phyloP scores from a whole-genome alignment of 1,284 basidiomycete species.

The Leccinum laetum region DNA sequence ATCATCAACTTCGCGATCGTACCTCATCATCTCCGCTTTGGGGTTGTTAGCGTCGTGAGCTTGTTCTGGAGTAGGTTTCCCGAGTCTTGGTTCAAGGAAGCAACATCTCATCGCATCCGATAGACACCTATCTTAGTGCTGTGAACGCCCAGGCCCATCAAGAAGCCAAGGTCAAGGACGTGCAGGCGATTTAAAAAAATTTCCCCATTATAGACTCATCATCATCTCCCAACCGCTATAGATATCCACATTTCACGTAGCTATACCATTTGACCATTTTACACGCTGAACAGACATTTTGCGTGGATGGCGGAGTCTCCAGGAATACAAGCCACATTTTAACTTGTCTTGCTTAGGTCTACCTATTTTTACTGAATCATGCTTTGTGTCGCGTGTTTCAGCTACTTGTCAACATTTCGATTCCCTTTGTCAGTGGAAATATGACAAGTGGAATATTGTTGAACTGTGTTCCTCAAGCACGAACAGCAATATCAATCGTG shows the following conservation, averaged over 20 bases:
- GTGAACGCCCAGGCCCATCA: conserved; percentile 35
- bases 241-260: conserved; percentile 13
- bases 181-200: conserved; percentile 13
- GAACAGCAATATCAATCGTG: no score
- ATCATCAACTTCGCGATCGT: conserved; percentile 81
- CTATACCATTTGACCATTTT: conserved; percentile 11
- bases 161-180: background rate
- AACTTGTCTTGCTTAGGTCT: no score
- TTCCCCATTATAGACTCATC: background rate
- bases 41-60: conserved; percentile 76
- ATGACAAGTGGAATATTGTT: no score
- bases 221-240: conserved; percentile 17
- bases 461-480: no score
- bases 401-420: no score
- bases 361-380: background rate
- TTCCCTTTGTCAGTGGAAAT: no score
- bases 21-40: conserved; percentile 79
- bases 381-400: no score
- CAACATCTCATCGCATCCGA: conserved; percentile 1
- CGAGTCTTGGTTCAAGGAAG: conserved; percentile 6
- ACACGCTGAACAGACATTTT: background rate
- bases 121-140: conserved; percentile 50
- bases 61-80: conserved; percentile 82
- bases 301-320: background rate
- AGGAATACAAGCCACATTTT: background rate